Evolutionary conservation across 2,329 filamentous ascomycete genomes (phyloP), one percentile per base, ranked within the genome.

Genomic region (Scolecobasidium constrictum): DNA sequence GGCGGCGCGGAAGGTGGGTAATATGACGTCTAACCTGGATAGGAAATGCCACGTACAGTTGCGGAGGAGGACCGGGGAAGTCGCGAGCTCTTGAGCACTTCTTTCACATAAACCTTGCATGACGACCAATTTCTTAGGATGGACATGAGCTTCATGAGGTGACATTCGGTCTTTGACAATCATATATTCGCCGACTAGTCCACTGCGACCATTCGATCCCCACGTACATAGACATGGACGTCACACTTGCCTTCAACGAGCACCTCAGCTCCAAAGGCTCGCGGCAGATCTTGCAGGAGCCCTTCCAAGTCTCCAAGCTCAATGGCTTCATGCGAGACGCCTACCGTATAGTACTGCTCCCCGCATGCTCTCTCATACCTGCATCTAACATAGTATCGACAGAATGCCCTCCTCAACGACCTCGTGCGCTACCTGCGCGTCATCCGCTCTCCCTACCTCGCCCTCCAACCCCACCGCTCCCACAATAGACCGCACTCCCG

Each of bases 271-370:
- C 16, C 11, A 12, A 39, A 9, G 18, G 18, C 11, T 9, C 20
- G 37, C 12, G 9, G 20, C 37, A 9, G 9, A 11, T 31, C 9
- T 31, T 31, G n/a, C 26, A 31, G n/a, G 26, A 31, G 26, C 26
- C 26, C 9, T 66, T 62, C 48, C 57, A 58, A 46, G 53, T 62
- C 40, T 56, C 57, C 37, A 54, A 56, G 42, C 73, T 92, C 40
- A 85, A 95, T 59, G 83, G 83, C 54, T 98, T 96, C 58, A 69
- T 96, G 23, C 87, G 90, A 57, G 90, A 96, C 64, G 92, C 92
- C 42, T 92, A 94, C 64, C 78, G 83, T 58, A 95, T 96, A 61
- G 88, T 93, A 67, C 55, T 40, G 48, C 52, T 50, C 47, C 50
- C 40, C 44, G 23, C 35, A 37, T 42, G 41, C 40, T 28, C 19